Evolutionary conservation across 371 early-diverging fungal species (phyloP).

Genomic region (Circinella umbellata): DNA sequence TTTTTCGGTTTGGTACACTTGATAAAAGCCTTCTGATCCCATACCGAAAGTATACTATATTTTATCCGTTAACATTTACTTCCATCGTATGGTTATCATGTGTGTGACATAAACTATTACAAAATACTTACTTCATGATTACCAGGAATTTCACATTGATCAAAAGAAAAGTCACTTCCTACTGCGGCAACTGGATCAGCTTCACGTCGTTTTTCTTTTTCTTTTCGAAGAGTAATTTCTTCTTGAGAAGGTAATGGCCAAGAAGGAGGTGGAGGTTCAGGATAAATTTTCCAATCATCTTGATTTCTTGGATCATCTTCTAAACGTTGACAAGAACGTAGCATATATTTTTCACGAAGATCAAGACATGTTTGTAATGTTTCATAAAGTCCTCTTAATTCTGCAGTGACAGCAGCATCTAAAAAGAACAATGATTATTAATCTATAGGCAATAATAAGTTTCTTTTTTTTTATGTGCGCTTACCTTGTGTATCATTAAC

Average conservation of each 20-base stretch:
- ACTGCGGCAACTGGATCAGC: constrained; percentile 56
- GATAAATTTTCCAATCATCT: constrained; percentile 87
- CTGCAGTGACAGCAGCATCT: constrained; percentile 61
- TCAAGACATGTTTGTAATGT: constrained; percentile 74
- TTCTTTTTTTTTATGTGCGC: too few relatives aligned
- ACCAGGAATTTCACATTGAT: constrained; percentile 67
- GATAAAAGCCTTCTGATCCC: constrained; percentile 41
- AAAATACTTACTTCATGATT: constrained; percentile 39
- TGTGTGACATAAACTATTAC: too few relatives aligned
- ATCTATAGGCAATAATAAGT: background rate
- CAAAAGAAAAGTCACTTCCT: constrained; percentile 66
- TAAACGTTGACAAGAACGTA: constrained; percentile 72
- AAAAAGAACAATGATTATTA: background rate
- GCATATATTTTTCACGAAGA: constrained; percentile 89
- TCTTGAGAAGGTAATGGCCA: constrained; percentile 64
- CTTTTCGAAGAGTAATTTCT: constrained; percentile 43
- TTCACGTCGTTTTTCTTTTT: constrained; percentile 52
- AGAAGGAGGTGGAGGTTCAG: constrained; percentile 81
- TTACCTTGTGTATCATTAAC: constrained; percentile 5
- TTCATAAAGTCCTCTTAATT: constrained; percentile 53
- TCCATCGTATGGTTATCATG: constrained; percentile 4
- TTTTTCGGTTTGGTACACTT: constrained; percentile 31
- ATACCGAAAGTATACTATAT: constrained; percentile 32
- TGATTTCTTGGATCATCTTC: constrained; percentile 88
- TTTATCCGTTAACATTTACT: background rate